Conservation (phyloP, 805 yeast genomes). For the Yarrowia alimentaria region DNA sequence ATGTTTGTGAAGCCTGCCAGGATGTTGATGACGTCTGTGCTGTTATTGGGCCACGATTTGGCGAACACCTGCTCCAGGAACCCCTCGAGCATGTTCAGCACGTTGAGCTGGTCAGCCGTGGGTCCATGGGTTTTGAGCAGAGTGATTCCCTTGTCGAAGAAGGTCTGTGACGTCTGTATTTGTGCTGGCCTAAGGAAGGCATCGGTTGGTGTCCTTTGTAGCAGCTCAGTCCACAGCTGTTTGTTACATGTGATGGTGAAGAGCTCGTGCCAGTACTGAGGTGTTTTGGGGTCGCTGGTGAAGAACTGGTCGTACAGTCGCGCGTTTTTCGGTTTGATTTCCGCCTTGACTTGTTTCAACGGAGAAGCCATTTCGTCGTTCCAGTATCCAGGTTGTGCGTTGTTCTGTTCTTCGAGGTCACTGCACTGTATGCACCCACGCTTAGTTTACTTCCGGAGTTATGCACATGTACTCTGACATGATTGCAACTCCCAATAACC, state of each 20-base stretch:
- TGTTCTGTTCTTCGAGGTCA: background rate
- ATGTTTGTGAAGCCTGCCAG: conserved; percentile 42
- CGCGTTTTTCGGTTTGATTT: conserved; percentile 15
- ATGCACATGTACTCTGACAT: too few relatives aligned
- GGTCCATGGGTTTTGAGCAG: conserved; percentile 31
- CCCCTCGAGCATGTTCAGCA: conserved; percentile 33
- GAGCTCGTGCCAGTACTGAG: conserved; percentile 23
- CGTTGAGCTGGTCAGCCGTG: conserved; percentile 32
- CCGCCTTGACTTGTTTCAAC: conserved; percentile 18
- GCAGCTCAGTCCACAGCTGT: conserved; percentile 28
- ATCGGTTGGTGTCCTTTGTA: conserved; percentile 1
- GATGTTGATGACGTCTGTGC: conserved; percentile 38
- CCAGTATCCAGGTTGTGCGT: conserved; percentile 2
- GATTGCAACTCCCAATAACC: too few relatives aligned
- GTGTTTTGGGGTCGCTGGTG: background rate
- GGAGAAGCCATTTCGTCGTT: conserved; percentile 13
- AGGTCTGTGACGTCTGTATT: conserved; percentile 28
- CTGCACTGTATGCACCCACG: too few relatives aligned
- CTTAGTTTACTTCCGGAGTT: too few relatives aligned
- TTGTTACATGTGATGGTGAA: conserved; percentile 21
- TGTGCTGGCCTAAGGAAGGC: conserved; percentile 9
- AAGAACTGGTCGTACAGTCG: conserved; percentile 18
- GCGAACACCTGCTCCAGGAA: conserved; percentile 36
- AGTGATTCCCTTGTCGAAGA: conserved; percentile 34
- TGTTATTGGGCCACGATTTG: conserved; percentile 35